Evolutionary conservation across 1,284 basidiomycete genomes (phyloP), one percentile per base, ranked within the genome.

Genomic region (Microbotryum saponariae): DNA sequence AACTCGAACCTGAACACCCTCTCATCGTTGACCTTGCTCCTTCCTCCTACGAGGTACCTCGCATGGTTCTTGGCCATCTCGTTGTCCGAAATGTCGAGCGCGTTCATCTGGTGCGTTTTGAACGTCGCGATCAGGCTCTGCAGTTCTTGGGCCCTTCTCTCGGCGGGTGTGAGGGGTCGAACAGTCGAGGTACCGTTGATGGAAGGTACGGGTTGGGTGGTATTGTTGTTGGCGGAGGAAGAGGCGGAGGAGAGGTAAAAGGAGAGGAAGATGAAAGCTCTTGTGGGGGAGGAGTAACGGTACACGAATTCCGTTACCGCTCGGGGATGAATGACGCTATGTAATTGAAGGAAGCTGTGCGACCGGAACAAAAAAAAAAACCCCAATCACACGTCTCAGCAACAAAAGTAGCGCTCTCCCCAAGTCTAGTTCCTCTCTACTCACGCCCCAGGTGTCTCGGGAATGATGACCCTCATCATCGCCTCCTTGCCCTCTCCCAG

Each of bases 261-360:
- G 3, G 93, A 96, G 51, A 97, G 80, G 77, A 96, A 87, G 70
- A 96, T 86, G 65, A 90, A 88, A 3, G 91, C 91, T 57, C 81
- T 76, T 20, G 68, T 62, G 45, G 73, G 70, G 25, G 75, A 75
- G 68, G 83, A 87, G 74, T 88, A 93, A 27, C 96, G 86, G 76
- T 99, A 99, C 57, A 89, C 85, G 73, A 98, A 98, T 76, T 99
- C 96, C n/a, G 96, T 97, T 23, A 96, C 86, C 4, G 88, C 83
- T 58, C 94, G 85, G 12, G 92, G 93, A 72, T 91, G 85, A 67
- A 98, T 91, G 69, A 88, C 78, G 42, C 83, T 84, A 76, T 97
- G 89, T 52, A 98, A 81, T 18, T 84, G 83, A 66, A 97, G 78
- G 77, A 97, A 99, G 71, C 91, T 94, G 66, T 37, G 69, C 25